Conservation (phyloP, 306 rosid species). For the Albizia julibrissin region DNA sequence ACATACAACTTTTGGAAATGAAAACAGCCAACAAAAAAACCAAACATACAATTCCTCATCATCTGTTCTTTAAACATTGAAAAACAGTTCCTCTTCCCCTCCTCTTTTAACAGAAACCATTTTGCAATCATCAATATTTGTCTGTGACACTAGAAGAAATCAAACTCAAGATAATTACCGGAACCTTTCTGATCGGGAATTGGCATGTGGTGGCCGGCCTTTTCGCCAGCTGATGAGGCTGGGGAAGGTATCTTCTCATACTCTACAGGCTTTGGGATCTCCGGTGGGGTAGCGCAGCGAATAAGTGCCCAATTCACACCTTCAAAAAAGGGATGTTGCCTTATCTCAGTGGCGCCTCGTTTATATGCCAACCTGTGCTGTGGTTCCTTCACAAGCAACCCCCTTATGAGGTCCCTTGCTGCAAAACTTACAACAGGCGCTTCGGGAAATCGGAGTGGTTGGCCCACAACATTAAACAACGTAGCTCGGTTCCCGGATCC, state of each 20-base stretch:
- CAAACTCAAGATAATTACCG: constrained; percentile 93
- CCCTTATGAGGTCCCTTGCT: constrained; percentile 89
- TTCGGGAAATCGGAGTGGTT: constrained; percentile 68
- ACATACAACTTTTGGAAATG: constrained; percentile 57
- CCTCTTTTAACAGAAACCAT: constrained; percentile 41
- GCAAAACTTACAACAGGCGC: constrained; percentile 92
- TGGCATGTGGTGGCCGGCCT: constrained; percentile 52
- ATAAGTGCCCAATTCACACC: constrained; percentile 99
- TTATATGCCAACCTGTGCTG: constrained; percentile 88
- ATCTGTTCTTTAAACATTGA: constrained; percentile 55
- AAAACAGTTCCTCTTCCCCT: constrained; percentile 54
- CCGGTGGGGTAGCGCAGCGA: constrained; percentile 98
- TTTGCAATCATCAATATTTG: constrained; percentile 38
- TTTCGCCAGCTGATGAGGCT: constrained; percentile 62
- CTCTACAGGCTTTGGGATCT: constrained; percentile 85
- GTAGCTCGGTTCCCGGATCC: background rate
- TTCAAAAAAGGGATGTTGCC: constrained; percentile 95
- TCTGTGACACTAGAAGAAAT: constrained; percentile 79
- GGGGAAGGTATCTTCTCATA: constrained; percentile 78
- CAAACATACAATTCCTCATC: constrained; percentile 65
- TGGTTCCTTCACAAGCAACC: constrained; percentile 94
- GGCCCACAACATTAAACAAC: background rate
- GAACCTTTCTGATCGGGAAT: constrained; percentile 70
- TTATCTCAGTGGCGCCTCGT: constrained; percentile 92
- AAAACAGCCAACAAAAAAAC: constrained; percentile 52